Percentiles rank a stretch among this genome's conserved stretches.
Conservation (phyloP, 2,329 filamentous ascomycete species). For the Mycosphaerella sp. region DNA sequence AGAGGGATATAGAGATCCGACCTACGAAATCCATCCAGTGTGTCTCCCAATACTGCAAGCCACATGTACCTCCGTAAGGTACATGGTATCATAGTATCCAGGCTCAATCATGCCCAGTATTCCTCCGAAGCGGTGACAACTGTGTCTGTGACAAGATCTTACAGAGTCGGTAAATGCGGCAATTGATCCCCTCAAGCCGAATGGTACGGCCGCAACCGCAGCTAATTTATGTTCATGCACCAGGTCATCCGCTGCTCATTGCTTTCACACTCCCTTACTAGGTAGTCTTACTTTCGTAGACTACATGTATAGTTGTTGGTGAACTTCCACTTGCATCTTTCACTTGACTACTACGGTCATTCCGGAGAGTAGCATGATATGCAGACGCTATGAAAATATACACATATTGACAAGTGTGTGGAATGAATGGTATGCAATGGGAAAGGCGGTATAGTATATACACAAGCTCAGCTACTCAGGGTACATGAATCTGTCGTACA, state of each 20-base stretch:
- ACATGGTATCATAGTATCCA: no score
- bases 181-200: not conserved
- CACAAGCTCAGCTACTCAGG: not conserved
- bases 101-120: not conserved
- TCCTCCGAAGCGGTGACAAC: not conserved
- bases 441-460: not conserved
- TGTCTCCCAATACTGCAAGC: no score
- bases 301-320: no score
- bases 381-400: no score
- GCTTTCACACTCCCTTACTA: not conserved
- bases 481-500: not conserved
- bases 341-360: no score
- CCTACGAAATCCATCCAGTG: no score
- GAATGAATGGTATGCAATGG: not conserved
- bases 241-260: slow-evolving; percentile 2
- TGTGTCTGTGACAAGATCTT: not conserved
- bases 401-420: not conserved
- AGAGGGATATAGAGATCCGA: no score
- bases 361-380: no score
- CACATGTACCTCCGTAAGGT: no score
- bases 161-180: slow-evolving; percentile 4
- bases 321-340: no score
- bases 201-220: not conserved
- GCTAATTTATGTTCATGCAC: slow-evolving; percentile 2
- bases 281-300: no score